These are phyloP conservation scores for Neoconidiobolus thromboides DNA, from an alignment of 371 early-diverging fungal species.

Conservation along the genomic window DNA sequence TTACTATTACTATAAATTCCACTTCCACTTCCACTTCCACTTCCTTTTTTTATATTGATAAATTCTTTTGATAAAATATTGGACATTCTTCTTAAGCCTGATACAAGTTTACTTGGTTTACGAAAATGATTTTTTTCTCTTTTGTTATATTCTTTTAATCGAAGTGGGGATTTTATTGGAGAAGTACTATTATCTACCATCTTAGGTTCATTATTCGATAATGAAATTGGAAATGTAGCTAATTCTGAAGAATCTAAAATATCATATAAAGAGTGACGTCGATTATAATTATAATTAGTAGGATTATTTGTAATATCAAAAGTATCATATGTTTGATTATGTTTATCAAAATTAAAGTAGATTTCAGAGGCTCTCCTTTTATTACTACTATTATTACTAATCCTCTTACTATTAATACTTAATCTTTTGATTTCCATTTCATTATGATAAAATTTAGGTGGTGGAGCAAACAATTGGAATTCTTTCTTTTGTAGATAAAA, in stretches of 20 bases:
- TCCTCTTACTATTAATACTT: too few species aligned
- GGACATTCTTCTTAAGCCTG: not conserved
- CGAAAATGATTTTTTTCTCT: not conserved
- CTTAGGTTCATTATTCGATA: not conserved
- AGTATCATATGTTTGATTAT: too few species aligned
- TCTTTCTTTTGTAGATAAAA: too few species aligned
- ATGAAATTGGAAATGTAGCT: not conserved
- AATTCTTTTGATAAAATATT: not conserved
- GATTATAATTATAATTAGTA: too few species aligned
- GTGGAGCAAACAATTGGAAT: too few species aligned
- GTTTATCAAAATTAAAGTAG: too few species aligned
- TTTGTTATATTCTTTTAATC: not conserved
- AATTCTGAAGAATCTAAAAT: not conserved
- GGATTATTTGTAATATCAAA: too few species aligned
- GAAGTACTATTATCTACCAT: too few species aligned
- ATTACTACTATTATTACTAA: too few species aligned
- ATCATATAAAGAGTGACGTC: not conserved
- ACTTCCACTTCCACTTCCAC: not conserved
- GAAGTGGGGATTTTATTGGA: not conserved
- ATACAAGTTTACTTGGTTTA: not conserved
- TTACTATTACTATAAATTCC: not conserved
- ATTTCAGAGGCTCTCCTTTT: too few species aligned
- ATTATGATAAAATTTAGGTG: too few species aligned
- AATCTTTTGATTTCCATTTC: too few species aligned
- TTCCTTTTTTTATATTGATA: not conserved